Percentiles rank a stretch among this genome's conserved stretches.
phyloP scores from a whole-genome alignment of 257 asterid species.

The Solanum corneliomulleri region DNA sequence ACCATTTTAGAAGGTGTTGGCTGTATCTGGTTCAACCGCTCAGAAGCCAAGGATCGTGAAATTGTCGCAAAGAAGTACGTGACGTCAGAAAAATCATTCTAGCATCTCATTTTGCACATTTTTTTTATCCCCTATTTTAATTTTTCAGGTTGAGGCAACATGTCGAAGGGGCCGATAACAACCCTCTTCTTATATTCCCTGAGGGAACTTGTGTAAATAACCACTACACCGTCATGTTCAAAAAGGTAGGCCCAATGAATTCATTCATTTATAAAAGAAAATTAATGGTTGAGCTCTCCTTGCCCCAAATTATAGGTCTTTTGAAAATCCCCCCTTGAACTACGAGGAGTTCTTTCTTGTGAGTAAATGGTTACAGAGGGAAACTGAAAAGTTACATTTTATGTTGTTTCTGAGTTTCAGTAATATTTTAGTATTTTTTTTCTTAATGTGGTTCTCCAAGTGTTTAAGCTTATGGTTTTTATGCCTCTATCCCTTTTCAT shows the following conservation, averaged over 20 bases:
- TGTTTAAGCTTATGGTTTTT: not conserved
- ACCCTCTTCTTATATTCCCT: slow-evolving; percentile 96
- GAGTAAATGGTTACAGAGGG: not conserved
- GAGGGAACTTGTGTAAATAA: slow-evolving; percentile 99
- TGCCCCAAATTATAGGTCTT: not conserved
- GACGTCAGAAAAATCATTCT: not conserved
- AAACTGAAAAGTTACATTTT: not conserved
- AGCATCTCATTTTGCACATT: not conserved
- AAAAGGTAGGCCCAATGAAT: slow-evolving; percentile 46
- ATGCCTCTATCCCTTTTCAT: not conserved
- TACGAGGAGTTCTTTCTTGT: not conserved
- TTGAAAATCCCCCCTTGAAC: not conserved
- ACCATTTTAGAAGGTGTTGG: slow-evolving; percentile 96
- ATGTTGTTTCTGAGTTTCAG: not conserved
- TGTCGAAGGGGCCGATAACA: slow-evolving; percentile 80
- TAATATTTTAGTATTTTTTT: not conserved
- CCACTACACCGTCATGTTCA: slow-evolving; percentile 96
- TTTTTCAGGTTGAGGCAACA: slow-evolving; percentile 81
- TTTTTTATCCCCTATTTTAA: not conserved
- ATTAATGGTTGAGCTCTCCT: not conserved
- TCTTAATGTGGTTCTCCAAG: not conserved
- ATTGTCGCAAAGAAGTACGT: slow-evolving; percentile 83
- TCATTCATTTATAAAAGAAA: not conserved
- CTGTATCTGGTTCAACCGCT: slow-evolving; percentile 97
- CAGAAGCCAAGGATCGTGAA: slow-evolving; percentile 96